Percentiles rank a stretch among this genome's conserved stretches.
phyloP scores from a whole-genome alignment of 108 stramenopile genomes.

The Cyclotella choctawhatcheeana region DNA sequence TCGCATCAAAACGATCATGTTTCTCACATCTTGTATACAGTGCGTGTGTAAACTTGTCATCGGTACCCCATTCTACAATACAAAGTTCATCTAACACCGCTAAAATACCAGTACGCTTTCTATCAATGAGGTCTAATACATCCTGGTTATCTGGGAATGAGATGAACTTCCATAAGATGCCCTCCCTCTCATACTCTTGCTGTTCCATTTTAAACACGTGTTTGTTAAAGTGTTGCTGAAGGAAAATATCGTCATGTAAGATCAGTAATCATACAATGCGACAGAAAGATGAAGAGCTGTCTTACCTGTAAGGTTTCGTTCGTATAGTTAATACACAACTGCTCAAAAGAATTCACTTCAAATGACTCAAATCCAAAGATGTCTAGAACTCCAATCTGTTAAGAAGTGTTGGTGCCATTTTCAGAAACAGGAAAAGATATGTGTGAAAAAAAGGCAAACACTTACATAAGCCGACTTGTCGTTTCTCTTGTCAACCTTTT shows the following conservation, averaged over 20 bases:
- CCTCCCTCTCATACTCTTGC: constrained; percentile 91
- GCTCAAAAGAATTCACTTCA: constrained; percentile 87
- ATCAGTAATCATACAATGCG: not conserved
- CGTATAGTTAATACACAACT: constrained; percentile 94
- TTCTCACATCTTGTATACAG: constrained; percentile 68
- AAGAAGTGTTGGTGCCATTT: not conserved
- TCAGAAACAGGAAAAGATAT: not conserved
- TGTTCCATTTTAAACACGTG: constrained; percentile 92
- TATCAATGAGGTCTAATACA: constrained; percentile 91
- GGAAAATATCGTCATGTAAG: not conserved
- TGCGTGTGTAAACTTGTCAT: constrained; percentile 82
- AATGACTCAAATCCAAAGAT: constrained; percentile 98
- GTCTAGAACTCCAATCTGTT: constrained; percentile 90
- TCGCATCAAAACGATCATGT: constrained; percentile 59
- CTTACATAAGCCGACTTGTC: constrained; percentile 53
- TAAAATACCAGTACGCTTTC: constrained; percentile 87
- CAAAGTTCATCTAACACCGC: constrained; percentile 97
- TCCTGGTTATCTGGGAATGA: constrained; percentile 62
- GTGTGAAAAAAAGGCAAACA: not conserved
- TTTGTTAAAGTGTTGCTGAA: constrained; percentile 89
- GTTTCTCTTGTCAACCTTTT: constrained; percentile 30
- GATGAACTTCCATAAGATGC: constrained; percentile 89
- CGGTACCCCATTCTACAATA: constrained; percentile 89
- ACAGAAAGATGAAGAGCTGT: not conserved
- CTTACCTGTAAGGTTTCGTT: constrained; percentile 80